phyloP scores from a whole-genome alignment of 805 yeast species.

The Saccharomycopsis microspora region DNA sequence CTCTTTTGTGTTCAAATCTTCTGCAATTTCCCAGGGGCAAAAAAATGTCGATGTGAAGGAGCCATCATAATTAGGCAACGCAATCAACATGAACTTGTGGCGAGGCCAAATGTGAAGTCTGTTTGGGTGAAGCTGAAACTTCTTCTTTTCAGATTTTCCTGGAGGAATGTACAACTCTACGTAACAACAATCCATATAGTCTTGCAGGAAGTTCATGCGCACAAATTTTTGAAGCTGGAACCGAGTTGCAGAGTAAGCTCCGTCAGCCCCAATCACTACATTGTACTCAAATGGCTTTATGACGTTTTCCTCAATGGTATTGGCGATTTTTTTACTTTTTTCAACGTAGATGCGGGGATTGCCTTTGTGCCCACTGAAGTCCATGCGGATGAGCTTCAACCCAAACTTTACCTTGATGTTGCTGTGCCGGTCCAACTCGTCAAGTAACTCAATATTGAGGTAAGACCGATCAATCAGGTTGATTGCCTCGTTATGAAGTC shows the following conservation, averaged over 20 bases:
- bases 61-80: slow-evolving; percentile 75
- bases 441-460: slow-evolving; percentile 53
- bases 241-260: slow-evolving; percentile 68
- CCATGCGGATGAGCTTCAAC: slow-evolving; percentile 40
- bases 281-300: slow-evolving; percentile 29
- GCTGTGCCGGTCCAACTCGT: slow-evolving; percentile 43
- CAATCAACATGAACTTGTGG: slow-evolving; percentile 76
- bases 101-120: slow-evolving; percentile 93
- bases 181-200: slow-evolving; percentile 76
- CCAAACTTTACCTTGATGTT: slow-evolving; percentile 39
- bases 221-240: slow-evolving; percentile 52
- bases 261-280: slow-evolving; percentile 76
- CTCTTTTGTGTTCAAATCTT: slow-evolving; percentile 33
- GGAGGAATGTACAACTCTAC: slow-evolving; percentile 72
- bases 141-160: slow-evolving; percentile 21
- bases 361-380: slow-evolving; percentile 20
- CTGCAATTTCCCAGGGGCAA: slow-evolving; percentile 64
- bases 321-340: slow-evolving; percentile 4
- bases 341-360: slow-evolving; percentile 18
- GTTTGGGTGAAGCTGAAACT: slow-evolving; percentile 52
- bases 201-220: slow-evolving; percentile 62
- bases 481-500: slow-evolving; percentile 58
- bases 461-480: slow-evolving; percentile 74
- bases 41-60: slow-evolving; percentile 86
- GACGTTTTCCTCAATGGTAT: slow-evolving; percentile 18